A percentile compares a stretch with the other conserved stretches of the same genome.
These are phyloP conservation scores for Diversispora eburnea DNA, from an alignment of 192 early-diverging fungal species.

Conservation along the genomic window DNA sequence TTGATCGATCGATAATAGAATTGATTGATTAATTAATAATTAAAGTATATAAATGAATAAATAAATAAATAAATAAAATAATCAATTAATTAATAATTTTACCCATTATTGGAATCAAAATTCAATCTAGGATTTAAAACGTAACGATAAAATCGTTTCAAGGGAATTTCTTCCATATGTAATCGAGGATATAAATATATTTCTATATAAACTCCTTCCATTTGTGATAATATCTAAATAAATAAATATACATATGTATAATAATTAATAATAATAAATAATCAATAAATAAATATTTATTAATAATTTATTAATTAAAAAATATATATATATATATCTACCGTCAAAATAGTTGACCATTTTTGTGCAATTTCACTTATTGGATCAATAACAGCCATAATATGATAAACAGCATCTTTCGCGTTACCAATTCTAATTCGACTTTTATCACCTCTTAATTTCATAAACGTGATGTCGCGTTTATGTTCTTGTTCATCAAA, in stretches of 20 bases:
- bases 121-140: slow-evolving; percentile 58
- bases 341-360: slow-evolving; percentile 68
- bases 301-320: neutral
- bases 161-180: slow-evolving; percentile 60
- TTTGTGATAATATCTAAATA: slow-evolving; percentile 46
- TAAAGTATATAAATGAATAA: neutral
- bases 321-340: slow-evolving; percentile 21
- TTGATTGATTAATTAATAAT: neutral
- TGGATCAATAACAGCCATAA: slow-evolving; percentile 72
- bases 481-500: too few relatives aligned
- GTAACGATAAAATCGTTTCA: slow-evolving; percentile 90
- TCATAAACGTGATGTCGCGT: slow-evolving; percentile 3
- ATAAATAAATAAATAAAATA: too few relatives aligned
- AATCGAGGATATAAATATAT: slow-evolving; percentile 64
- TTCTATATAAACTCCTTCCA: slow-evolving; percentile 64
- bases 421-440: slow-evolving; percentile 26
- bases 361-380: slow-evolving; percentile 76
- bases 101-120: slow-evolving; percentile 57
- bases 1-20: neutral
- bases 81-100: neutral
- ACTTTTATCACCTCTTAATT: slow-evolving; percentile 19
- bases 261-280: neutral
- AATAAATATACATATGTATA: slow-evolving; percentile 2
- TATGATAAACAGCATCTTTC: slow-evolving; percentile 36
- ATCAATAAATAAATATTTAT: slow-evolving; percentile 6